Conservation (phyloP, 2,329 filamentous ascomycete genomes). For the Beauveria brongniartii region DNA sequence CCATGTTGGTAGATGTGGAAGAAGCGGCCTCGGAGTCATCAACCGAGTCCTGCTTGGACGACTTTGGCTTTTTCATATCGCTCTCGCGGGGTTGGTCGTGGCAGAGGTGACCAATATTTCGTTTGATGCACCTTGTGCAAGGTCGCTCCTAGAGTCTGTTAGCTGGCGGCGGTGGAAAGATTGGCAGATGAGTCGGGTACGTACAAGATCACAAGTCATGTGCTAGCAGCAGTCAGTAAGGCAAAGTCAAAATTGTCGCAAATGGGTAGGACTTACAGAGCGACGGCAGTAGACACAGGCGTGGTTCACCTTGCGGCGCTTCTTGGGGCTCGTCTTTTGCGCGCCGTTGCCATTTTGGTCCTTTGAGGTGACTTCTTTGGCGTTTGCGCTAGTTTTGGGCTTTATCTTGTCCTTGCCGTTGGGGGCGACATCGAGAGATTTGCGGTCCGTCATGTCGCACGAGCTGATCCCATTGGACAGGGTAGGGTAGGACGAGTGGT, state of each 20-base stretch:
- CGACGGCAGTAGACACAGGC: conserved; percentile 83
- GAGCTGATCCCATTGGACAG: not conserved
- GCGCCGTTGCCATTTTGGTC: conserved; percentile 19
- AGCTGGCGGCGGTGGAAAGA: conserved; percentile 16
- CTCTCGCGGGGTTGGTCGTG: conserved; percentile 93
- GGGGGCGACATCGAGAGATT: conserved; percentile 15
- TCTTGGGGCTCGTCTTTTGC: conserved; percentile 58
- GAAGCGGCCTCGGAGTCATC: conserved; percentile 46
- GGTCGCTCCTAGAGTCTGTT: conserved; percentile 65
- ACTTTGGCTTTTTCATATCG: conserved; percentile 71
- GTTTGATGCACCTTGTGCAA: conserved; percentile 95
- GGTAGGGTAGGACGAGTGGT: not conserved
- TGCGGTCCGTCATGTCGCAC: conserved; percentile 25
- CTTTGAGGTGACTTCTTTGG: conserved; percentile 22
- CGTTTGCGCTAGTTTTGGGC: not conserved
- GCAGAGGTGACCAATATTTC: conserved; percentile 96
- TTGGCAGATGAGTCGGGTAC: conserved; percentile 26
- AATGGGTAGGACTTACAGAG: conserved; percentile 59
- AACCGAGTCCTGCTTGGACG: conserved; percentile 54
- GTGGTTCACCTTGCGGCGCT: conserved; percentile 83
- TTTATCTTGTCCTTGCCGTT: conserved; percentile 19
- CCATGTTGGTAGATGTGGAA: conserved; percentile 46
- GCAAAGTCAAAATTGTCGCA: conserved; percentile 11
- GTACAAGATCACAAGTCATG: conserved; percentile 89
- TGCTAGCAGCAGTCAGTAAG: conserved; percentile 44